Base-by-base conservation (phyloP, 164 flowering plant species). In the Tetracentron sinense region DNA sequence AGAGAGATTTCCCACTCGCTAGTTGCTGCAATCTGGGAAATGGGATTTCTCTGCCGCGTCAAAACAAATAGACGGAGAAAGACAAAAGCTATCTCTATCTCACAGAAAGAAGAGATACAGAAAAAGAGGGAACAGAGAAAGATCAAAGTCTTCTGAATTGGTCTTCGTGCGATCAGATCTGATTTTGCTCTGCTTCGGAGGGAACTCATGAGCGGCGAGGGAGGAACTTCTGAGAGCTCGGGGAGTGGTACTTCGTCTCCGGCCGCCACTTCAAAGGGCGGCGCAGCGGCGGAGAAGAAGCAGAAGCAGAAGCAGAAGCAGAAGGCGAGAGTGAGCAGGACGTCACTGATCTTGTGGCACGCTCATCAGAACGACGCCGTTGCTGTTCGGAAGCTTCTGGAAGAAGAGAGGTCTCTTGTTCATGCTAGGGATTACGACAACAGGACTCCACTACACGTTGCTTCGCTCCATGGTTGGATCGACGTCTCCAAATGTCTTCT, bases 391-490 rank as follows among this genome's bases (percentile, higher is more conserved):
- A 91, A 84, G 81, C 89, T 95, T 17, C 78, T 95, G 2, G 99
- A 85, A 75, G 99, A 95, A 64, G 99, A 95, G 62, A 81, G 30
- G 6, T 61, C 85, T 10, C 81, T 95, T 23, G 92, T 95, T n/a
- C 71, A 78, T 22, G 96, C 99, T 30, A 74, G 84, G 61, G 99
- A 95, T 69, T 95, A 95, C 71, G 97, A 95, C 56, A 84, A 55
- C 53, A 77, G 97, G 38, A 95, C 97, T 46, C 92, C 99, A 7
- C 87, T 95, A 25, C 99, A 95, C 62, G 99, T 95, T 6, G 99
- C 99, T 0, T 84, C 97, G 6, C 85, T 95, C 58, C 97, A 88
- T 42, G 99, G 97, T 44, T 91, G 97, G 97, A 73, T 81, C 75
- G 94, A 89, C 29, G 89, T 95, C 35, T 97, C 97, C 66, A 85